Evolutionary conservation across 352 stramenopile genomes (phyloP).

Genomic region (Pythium biforme): DNA sequence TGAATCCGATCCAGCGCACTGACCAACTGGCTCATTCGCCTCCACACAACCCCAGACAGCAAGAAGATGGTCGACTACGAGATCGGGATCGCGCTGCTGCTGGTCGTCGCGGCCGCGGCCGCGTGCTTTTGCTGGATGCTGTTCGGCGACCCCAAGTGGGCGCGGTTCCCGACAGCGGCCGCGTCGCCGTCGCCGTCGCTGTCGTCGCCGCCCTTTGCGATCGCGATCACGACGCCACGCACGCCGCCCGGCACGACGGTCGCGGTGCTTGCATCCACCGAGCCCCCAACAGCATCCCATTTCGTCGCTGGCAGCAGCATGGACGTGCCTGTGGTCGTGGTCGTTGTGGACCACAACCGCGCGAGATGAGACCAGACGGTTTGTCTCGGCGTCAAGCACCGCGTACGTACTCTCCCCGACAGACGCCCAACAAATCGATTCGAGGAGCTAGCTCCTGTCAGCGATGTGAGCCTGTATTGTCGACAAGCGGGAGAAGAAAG

Average conservation of each 20-base stretch:
- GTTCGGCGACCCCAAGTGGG: constrained; percentile 18
- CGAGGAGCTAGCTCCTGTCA: too few relatives aligned
- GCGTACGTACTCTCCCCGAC: too few relatives aligned
- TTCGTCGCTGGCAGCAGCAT: background rate
- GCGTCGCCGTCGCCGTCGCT: background rate
- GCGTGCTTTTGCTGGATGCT: constrained; percentile 20
- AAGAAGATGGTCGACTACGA: constrained; percentile 6
- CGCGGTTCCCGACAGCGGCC: background rate
- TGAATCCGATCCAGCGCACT: background rate
- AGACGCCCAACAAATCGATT: too few relatives aligned
- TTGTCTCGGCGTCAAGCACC: too few relatives aligned
- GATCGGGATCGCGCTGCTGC: background rate
- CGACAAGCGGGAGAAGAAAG: too few relatives aligned
- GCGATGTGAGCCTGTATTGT: too few relatives aligned
- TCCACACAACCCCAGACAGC: too few relatives aligned
- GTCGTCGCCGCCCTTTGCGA: background rate
- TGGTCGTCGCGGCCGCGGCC: constrained; percentile 2
- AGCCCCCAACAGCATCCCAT: background rate
- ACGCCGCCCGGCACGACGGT: background rate
- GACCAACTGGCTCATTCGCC: too few relatives aligned
- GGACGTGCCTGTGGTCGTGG: background rate
- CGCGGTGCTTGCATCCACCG: background rate
- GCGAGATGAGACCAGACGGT: background rate
- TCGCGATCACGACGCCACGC: constrained; percentile 6
- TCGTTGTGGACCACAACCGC: background rate